Evolutionary conservation across 2,329 filamentous ascomycete species (phyloP).

Genomic region (Teratosphaeria nubilosa): DNA sequence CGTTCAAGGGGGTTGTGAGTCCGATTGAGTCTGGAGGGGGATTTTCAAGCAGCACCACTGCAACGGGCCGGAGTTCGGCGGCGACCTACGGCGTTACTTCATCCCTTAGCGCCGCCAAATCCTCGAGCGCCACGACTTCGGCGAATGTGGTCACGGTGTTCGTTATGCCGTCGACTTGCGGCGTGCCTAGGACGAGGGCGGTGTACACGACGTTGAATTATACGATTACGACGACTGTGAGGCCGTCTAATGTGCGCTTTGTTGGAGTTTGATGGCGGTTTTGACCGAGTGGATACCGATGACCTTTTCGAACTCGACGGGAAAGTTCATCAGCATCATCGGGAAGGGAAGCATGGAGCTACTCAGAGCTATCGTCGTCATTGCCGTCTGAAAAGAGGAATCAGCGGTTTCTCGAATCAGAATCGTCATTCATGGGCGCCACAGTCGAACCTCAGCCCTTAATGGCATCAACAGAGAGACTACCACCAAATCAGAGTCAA

Average conservation of each 20-base stretch:
- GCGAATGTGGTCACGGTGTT: not conserved
- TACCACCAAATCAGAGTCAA: too few relatives aligned
- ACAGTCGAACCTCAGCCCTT: too few relatives aligned
- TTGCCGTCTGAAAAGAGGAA: too few relatives aligned
- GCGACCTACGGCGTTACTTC: not conserved
- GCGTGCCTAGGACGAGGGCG: not conserved
- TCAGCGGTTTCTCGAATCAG: too few relatives aligned
- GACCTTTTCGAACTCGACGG: too few relatives aligned
- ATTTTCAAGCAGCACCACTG: not conserved
- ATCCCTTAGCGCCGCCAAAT: not conserved
- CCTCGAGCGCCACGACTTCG: not conserved
- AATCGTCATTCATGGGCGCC: too few relatives aligned
- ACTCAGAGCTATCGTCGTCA: too few relatives aligned
- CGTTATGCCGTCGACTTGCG: not conserved
- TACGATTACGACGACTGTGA: not conserved
- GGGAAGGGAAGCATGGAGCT: too few relatives aligned
- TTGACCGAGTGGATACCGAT: too few relatives aligned
- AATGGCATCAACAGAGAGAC: too few relatives aligned
- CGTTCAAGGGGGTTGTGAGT: not conserved
- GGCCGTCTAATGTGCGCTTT: not conserved
- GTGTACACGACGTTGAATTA: not conserved
- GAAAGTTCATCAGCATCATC: too few relatives aligned
- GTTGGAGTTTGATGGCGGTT: not conserved
- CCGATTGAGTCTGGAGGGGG: not conserved
- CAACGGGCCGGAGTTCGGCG: not conserved